A percentile compares a stretch with the other conserved stretches of the same genome.
Evolutionary conservation across 2,329 filamentous ascomycete species (phyloP).

Genomic region (Hypoxylon sp.): DNA sequence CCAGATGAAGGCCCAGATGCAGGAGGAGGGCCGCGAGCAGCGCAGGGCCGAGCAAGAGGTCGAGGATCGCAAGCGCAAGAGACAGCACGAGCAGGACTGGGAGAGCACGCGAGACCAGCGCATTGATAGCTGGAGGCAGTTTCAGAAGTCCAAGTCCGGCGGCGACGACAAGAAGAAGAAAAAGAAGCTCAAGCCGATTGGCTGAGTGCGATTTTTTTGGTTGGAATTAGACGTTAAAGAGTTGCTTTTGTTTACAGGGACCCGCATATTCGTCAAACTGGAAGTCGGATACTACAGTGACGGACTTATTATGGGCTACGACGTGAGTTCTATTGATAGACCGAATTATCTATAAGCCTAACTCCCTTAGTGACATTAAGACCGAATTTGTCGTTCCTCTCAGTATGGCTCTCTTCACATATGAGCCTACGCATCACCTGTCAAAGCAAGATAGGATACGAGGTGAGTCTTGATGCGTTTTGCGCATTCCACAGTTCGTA

Average conservation of each 20-base stretch:
- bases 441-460: conserved; percentile 10
- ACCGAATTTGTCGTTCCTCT: conserved; percentile 26
- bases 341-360: conserved; percentile 54
- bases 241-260: conserved; percentile 14
- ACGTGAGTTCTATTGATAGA: conserved; percentile 57
- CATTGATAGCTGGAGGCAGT: conserved; percentile 94
- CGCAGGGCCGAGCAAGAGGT: conserved; percentile 87
- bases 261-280: conserved; percentile 16
- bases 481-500: conserved; percentile 21
- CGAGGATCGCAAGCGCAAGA: conserved; percentile 84
- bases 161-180: conserved; percentile 72
- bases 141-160: conserved; percentile 79
- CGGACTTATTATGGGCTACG: conserved; percentile 35
- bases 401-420: conserved; percentile 11
- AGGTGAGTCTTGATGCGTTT: conserved; percentile 40
- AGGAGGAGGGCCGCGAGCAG: conserved; percentile 94
- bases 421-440: conserved; percentile 4
- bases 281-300: conserved; percentile 21
- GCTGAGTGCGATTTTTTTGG: conserved; percentile 55
- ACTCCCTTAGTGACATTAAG: conserved; percentile 54
- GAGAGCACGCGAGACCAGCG: conserved; percentile 91
- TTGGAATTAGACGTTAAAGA: conserved; percentile 1
- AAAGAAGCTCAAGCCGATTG: conserved; percentile 79
- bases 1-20: conserved; percentile 93
- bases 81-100: conserved; percentile 95